Percentiles rank a stretch among this genome's conserved stretches.
phyloP scores from a whole-genome alignment of 2,329 filamentous ascomycete species.

The Botrytis tulipae region DNA sequence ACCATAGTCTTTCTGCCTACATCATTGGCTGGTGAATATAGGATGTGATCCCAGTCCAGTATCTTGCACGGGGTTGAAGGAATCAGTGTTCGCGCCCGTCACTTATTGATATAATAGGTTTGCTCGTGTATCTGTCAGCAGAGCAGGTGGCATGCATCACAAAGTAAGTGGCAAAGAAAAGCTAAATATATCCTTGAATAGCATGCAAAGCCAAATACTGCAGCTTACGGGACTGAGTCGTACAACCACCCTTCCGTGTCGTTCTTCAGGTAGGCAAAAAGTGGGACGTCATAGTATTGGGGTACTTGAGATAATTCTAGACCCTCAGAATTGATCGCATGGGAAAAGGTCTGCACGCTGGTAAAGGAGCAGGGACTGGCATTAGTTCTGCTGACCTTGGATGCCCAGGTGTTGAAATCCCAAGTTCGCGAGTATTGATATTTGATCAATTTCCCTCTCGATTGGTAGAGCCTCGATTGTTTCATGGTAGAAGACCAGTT shows the following conservation, averaged over 20 bases:
- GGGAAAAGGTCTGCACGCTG: background rate
- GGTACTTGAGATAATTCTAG: background rate
- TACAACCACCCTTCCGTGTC: background rate
- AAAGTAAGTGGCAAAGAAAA: background rate
- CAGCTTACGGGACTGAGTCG: background rate
- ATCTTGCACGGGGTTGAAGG: too few relatives aligned
- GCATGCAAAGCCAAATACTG: background rate
- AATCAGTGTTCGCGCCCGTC: background rate
- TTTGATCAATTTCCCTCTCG: too few relatives aligned
- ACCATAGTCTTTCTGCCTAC: background rate
- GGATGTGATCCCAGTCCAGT: background rate
- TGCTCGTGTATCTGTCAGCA: slow-evolving; percentile 1
- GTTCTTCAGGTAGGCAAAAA: background rate
- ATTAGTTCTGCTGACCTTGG: background rate
- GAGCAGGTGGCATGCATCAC: background rate
- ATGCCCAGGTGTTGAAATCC: background rate
- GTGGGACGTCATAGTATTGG: background rate
- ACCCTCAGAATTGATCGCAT: background rate
- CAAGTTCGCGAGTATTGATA: background rate
- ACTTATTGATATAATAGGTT: background rate
- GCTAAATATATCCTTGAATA: background rate
- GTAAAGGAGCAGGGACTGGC: too few relatives aligned
- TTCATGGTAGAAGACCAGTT: background rate
- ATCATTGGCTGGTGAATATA: background rate
- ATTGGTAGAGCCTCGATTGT: background rate